A percentile compares a stretch with the other conserved stretches of the same genome.
phyloP scores from a whole-genome alignment of 208 protist genomes.

The Novymonas esmeraldas region DNA sequence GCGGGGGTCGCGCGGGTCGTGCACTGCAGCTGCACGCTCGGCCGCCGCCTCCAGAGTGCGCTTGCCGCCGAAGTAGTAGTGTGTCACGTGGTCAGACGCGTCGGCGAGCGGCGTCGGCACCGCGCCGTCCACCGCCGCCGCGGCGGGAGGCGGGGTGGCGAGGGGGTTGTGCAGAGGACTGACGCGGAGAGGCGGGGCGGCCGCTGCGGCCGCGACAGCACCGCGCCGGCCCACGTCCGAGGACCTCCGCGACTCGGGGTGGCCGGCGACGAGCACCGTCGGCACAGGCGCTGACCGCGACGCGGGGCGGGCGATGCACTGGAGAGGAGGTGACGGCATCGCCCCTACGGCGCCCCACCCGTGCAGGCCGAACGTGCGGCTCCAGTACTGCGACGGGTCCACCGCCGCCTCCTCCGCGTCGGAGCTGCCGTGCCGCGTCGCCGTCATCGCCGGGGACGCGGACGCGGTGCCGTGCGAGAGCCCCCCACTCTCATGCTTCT shows the following conservation, averaged over 20 bases:
- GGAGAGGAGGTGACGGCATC: background rate
- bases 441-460: background rate
- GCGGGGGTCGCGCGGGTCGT: no score
- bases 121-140: background rate
- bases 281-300: background rate
- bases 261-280: background rate
- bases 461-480: no score
- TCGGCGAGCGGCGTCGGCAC: background rate
- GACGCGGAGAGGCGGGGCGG: no score
- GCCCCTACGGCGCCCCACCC: background rate
- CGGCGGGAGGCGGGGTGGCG: background rate
- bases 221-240: no score
- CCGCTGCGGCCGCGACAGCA: no score
- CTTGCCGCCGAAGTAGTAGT: slow-evolving; percentile 4
- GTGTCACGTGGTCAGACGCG: background rate
- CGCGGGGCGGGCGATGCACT: background rate
- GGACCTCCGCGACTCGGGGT: no score
- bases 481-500: background rate
- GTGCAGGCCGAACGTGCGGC: background rate
- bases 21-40: background rate
- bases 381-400: background rate
- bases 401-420: background rate
- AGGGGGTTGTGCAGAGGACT: background rate
- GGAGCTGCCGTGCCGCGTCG: background rate
- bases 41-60: background rate